Evolutionary conservation across 2,329 filamentous ascomycete species (phyloP).

Genomic region (Grosmannia serpens): DNA sequence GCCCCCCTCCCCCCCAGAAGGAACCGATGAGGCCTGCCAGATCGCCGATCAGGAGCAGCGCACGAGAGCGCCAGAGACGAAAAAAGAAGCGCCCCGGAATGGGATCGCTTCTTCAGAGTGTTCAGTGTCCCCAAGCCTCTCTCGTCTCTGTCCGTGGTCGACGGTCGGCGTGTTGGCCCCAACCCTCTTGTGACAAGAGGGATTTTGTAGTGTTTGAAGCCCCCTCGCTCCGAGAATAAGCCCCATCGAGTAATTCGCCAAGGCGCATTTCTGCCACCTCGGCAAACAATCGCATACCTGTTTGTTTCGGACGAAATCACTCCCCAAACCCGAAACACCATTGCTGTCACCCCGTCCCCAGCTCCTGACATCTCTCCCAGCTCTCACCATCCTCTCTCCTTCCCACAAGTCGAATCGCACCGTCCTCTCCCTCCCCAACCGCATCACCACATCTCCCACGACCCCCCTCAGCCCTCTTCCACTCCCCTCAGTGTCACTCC

Average conservation of each 20-base stretch:
- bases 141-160: conserved; percentile 16
- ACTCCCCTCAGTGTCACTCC: conserved; percentile 1
- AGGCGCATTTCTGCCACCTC: conserved; percentile 20
- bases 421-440: conserved; percentile 1
- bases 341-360: not conserved
- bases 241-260: conserved; percentile 96
- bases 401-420: not conserved
- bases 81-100: not conserved
- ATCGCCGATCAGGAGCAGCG: not conserved
- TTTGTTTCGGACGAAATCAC: conserved; percentile 76
- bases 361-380: not conserved
- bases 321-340: conserved; percentile 35
- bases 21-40: not conserved
- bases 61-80: not conserved
- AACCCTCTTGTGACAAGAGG: conserved; percentile 25
- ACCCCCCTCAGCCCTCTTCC: not conserved
- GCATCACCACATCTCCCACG: not conserved
- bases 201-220: conserved; percentile 19
- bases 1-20: not conserved
- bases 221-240: conserved; percentile 99
- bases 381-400: conserved; percentile 18
- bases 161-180: conserved; percentile 13
- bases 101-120: conserved; percentile 8
- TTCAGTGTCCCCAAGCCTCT: conserved; percentile 5
- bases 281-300: conserved; percentile 94